A percentile compares a stretch with the other conserved stretches of the same genome.
phyloP scores from a whole-genome alignment of 2,329 filamentous ascomycete genomes.

The Trichoderma atrobrunneum region DNA sequence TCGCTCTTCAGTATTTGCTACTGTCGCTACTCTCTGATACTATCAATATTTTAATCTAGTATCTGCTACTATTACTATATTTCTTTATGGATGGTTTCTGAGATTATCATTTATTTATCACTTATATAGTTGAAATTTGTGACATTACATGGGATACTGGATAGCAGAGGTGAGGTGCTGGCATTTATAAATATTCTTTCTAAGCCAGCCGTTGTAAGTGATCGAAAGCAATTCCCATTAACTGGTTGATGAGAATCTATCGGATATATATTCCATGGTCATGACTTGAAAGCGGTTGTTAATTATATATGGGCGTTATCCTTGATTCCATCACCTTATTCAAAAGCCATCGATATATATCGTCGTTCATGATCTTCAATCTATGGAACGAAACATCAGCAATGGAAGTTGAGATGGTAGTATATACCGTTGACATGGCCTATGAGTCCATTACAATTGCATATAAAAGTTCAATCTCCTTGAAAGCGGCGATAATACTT shows the following conservation, averaged over 20 bases:
- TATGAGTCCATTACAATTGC: neutral
- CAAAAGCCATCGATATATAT: neutral
- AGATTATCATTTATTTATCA: too few relatives aligned
- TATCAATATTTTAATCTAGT: too few relatives aligned
- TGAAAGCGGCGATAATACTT: neutral
- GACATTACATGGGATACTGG: too few relatives aligned
- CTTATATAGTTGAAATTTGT: too few relatives aligned
- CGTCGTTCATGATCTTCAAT: neutral
- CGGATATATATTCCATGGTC: neutral
- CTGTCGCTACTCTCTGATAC: too few relatives aligned
- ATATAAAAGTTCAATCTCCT: neutral
- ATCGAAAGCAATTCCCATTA: neutral
- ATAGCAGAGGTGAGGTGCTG: too few relatives aligned
- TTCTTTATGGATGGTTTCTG: too few relatives aligned
- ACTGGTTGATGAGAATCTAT: neutral
- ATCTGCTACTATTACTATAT: too few relatives aligned
- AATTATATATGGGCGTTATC: neutral
- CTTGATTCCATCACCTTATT: neutral
- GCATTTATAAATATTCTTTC: neutral
- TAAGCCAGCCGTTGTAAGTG: neutral
- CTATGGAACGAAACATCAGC: neutral
- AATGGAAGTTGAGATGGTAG: neutral
- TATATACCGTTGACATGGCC: neutral
- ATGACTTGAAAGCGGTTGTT: neutral
- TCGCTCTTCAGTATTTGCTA: too few relatives aligned